phyloP scores from a whole-genome alignment of 2,329 filamentous ascomycete genomes.

The Fusarium musae region DNA sequence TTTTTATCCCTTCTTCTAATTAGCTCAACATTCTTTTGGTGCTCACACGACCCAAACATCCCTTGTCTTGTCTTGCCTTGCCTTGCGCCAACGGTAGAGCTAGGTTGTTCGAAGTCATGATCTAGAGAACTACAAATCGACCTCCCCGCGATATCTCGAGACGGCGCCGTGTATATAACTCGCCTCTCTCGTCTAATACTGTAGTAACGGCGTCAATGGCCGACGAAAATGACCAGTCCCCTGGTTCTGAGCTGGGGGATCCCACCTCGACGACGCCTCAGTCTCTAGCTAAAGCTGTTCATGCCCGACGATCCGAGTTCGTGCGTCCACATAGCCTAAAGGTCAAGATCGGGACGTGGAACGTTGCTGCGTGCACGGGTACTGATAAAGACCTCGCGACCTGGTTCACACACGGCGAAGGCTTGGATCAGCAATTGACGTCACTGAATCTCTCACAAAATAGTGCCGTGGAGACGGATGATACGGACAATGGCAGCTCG shows the following conservation, averaged over 20 bases:
- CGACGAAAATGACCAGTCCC: constrained; percentile 48
- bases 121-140: constrained; percentile 48
- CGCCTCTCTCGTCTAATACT: constrained; percentile 22
- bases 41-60: neutral
- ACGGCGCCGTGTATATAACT: constrained; percentile 34
- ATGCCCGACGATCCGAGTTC: constrained; percentile 82
- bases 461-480: constrained; percentile 48
- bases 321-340: constrained; percentile 77
- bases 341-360: constrained; percentile 95
- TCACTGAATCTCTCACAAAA: constrained; percentile 60
- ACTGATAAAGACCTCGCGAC: constrained; percentile 87
- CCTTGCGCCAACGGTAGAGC: constrained; percentile 16
- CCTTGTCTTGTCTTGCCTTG: neutral
- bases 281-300: constrained; percentile 73
- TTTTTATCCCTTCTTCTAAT: constrained; percentile 10
- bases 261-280: constrained; percentile 58
- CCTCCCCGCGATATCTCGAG: constrained; percentile 39
- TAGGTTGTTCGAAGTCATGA: constrained; percentile 45
- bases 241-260: constrained; percentile 57
- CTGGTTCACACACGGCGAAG: constrained; percentile 87
- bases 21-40: constrained; percentile 27
- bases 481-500: constrained; percentile 47
- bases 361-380: constrained; percentile 85
- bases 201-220: constrained; percentile 43
- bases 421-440: constrained; percentile 71